Base-by-base conservation (phyloP, 805 yeast species). In the Myxozyma sirexii region DNA sequence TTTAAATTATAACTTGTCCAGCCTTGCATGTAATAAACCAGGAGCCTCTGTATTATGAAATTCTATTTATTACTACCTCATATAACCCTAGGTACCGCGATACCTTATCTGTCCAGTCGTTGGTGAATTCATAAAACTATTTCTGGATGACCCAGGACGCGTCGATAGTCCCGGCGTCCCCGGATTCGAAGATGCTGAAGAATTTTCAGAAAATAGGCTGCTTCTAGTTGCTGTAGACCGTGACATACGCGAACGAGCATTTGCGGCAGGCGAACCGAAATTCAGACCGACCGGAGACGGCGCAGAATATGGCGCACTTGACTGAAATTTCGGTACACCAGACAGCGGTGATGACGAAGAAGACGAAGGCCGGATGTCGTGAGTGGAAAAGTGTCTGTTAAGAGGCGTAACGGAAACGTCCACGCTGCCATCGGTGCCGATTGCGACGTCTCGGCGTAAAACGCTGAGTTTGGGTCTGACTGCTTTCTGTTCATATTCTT, bases 401-500 rank as follows among this genome's bases (percentile, higher is more conserved):
- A 60, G 59, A n/a, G 66, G 59, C 0, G 74, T 71, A 17, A 69
- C 57, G 50, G 43, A 69, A 21, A 65, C 47, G 15, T 66, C 67
- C 26, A 67, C 72, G 19, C 50, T 50, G 23, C 73, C 73, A 38
- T 71, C 74, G 1, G 73, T 59, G 29, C 75, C 75, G 4, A 86
- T 77, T 23, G 81, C 76, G 4, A 81, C 90, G 65, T 88, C 90
- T 65, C 84, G 81, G 48, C 78, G 77, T 48, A 76, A 71, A 10
- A 78, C 77, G 7, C 83, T 76, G 1, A 82, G 73, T 52, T 79
- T 79, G 2, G 90, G 91, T 37, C 79, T 79, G 17, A 86, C 86
- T 62, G 78, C 82, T 69, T 88, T 87, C 31, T 78, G 72, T 65
- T 85, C 80, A 67, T 84, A 84, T 67, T 88, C 94, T 38, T 79